Percentiles rank a stretch among this genome's conserved stretches.
Evolutionary conservation across 441 rosid species (phyloP).

Genomic region (Adansonia rubrostipa): DNA sequence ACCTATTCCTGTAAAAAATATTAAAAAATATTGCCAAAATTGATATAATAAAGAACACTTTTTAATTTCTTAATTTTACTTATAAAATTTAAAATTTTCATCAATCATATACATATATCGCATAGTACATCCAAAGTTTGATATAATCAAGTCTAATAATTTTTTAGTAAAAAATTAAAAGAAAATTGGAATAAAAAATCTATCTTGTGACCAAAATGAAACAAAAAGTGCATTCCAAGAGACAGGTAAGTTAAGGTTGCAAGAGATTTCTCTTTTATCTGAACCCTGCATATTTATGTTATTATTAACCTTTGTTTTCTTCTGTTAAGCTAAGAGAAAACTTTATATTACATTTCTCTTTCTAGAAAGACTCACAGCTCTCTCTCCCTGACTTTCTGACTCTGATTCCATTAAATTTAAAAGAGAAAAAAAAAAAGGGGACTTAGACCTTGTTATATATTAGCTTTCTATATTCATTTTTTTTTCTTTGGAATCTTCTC

Average conservation of each 20-base stretch:
- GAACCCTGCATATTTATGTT: conserved; percentile 15
- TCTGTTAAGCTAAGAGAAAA: conserved; percentile 35
- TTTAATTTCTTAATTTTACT: too few relatives aligned
- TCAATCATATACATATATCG: too few relatives aligned
- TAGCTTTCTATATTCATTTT: conserved; percentile 34
- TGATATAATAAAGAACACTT: too few relatives aligned
- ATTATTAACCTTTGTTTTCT: conserved; percentile 17
- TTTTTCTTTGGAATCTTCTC: conserved; percentile 35
- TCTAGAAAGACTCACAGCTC: conserved; percentile 22
- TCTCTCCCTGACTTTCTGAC: conserved; percentile 27
- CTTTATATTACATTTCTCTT: conserved; percentile 39
- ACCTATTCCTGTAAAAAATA: too few relatives aligned
- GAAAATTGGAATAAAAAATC: too few relatives aligned
- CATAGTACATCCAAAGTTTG: too few relatives aligned
- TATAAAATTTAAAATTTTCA: too few relatives aligned
- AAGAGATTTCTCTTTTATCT: conserved; percentile 33
- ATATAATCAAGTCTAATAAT: too few relatives aligned
- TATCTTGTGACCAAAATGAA: too few relatives aligned
- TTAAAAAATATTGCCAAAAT: too few relatives aligned
- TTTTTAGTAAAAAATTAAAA: too few relatives aligned
- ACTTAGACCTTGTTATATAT: conserved; percentile 36
- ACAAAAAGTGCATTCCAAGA: background rate
- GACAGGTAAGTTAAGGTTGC: background rate
- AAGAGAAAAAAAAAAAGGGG: conserved; percentile 11
- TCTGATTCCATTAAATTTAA: conserved; percentile 35